phyloP scores from a whole-genome alignment of 345 rosid genomes.

The Angophora floribunda region DNA sequence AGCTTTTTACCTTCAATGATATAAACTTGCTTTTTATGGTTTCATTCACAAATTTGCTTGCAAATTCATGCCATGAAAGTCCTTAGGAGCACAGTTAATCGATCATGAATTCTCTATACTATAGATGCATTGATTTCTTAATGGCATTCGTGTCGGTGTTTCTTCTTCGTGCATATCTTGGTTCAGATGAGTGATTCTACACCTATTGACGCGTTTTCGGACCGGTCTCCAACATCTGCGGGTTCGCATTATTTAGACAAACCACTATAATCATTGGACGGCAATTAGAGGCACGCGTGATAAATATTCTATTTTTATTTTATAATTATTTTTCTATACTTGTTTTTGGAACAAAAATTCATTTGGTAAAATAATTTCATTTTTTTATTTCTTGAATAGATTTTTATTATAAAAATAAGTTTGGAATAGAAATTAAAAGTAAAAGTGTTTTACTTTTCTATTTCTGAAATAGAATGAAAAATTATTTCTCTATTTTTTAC shows the following conservation, averaged over 20 bases:
- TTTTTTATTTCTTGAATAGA: too few species aligned
- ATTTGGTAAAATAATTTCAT: too few species aligned
- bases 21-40: background rate
- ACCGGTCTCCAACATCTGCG: background rate
- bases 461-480: too few species aligned
- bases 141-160: background rate
- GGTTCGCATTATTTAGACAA: background rate
- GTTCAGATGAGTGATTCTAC: background rate
- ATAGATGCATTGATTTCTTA: background rate
- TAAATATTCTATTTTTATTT: too few species aligned
- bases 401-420: too few species aligned
- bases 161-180: background rate
- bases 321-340: too few species aligned
- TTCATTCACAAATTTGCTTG: background rate
- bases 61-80: background rate
- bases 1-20: background rate
- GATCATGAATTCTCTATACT: background rate
- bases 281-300: background rate
- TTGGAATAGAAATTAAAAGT: too few species aligned
- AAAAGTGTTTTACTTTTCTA: too few species aligned
- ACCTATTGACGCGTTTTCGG: background rate
- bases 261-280: background rate
- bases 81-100: background rate
- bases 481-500: too few species aligned
- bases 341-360: too few species aligned